phyloP scores from a whole-genome alignment of 768 basidiomycete species.

The Termitomyces bulborhizus region DNA sequence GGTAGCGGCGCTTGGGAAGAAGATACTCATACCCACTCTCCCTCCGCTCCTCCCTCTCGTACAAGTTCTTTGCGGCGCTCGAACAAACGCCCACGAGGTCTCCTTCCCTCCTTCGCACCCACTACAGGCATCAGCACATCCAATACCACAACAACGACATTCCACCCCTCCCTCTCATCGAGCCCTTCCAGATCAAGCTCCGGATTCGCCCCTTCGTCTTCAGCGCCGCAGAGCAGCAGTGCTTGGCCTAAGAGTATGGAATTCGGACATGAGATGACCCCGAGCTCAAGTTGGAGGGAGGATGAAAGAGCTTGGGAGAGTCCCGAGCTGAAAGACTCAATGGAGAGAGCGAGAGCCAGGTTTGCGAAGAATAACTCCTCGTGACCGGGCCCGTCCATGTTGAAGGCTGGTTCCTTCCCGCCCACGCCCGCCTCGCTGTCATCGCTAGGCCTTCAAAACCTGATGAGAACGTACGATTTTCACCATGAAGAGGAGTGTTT shows the following conservation, averaged over 20 bases:
- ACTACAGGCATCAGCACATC: conserved; percentile 1
- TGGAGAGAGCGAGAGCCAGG: conserved; percentile 49
- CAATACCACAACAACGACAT: neutral
- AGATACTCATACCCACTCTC: conserved; percentile 6
- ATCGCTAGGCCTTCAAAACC: neutral
- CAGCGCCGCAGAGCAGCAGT: conserved; percentile 9
- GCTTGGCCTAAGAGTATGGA: conserved; percentile 18
- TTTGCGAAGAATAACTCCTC: neutral
- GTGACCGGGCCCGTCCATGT: neutral
- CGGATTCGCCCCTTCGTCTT: conserved; percentile 7
- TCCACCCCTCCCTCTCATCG: conserved; percentile 19
- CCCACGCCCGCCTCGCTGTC: neutral
- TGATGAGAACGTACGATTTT: neutral
- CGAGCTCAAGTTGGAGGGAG: conserved; percentile 29
- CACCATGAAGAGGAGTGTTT: neutral
- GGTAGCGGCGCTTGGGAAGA: conserved; percentile 74
- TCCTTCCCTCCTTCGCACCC: conserved; percentile 18
- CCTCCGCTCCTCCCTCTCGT: conserved; percentile 19
- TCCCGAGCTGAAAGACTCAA: conserved; percentile 61
- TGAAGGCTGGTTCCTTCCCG: neutral
- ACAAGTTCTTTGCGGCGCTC: conserved; percentile 19
- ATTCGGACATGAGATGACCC: conserved; percentile 16
- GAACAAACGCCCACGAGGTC: conserved; percentile 16
- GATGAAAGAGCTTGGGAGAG: conserved; percentile 52
- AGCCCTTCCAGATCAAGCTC: conserved; percentile 10